Conservation (phyloP, 2,329 filamentous ascomycete species). For the Diplodia scrobiculata region DNA sequence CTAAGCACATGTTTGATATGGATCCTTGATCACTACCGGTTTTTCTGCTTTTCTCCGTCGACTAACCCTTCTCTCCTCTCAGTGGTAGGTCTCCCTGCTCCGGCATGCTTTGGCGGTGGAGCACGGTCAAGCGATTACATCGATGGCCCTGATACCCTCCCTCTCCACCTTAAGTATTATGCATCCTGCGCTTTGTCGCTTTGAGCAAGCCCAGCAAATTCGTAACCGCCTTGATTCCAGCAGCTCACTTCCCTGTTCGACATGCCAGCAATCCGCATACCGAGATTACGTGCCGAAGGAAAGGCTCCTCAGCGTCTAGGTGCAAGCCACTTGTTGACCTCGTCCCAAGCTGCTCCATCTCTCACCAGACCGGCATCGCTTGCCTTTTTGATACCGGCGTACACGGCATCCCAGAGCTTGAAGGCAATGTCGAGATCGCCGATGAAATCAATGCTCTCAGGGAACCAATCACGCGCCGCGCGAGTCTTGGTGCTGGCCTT, state of each 20-base stretch:
- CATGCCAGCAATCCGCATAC: background rate
- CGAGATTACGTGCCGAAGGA: background rate
- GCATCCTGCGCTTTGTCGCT: background rate
- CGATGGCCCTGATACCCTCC: background rate
- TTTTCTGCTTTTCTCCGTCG: background rate
- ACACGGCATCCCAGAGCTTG: conserved; percentile 66
- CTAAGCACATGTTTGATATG: background rate
- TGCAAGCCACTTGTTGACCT: conserved; percentile 61
- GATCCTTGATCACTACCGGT: background rate
- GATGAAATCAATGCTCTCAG: conserved; percentile 60
- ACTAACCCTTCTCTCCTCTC: background rate
- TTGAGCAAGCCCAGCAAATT: conserved; percentile 3
- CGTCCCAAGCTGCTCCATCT: conserved; percentile 58
- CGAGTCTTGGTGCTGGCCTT: conserved; percentile 53
- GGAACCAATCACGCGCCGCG: conserved; percentile 54
- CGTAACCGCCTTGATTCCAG: background rate
- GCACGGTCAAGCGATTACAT: background rate
- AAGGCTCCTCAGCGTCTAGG: conserved; percentile 19
- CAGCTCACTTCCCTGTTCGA: background rate
- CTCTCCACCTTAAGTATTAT: background rate
- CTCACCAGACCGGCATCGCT: conserved; percentile 52
- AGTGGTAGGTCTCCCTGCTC: background rate
- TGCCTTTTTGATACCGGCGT: conserved; percentile 59
- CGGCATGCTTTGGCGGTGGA: background rate
- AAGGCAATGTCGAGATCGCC: conserved; percentile 63